These are phyloP conservation scores for Chalaropsis ovoidea DNA, from an alignment of 2,329 filamentous ascomycete genomes.

Conservation along the genomic window DNA sequence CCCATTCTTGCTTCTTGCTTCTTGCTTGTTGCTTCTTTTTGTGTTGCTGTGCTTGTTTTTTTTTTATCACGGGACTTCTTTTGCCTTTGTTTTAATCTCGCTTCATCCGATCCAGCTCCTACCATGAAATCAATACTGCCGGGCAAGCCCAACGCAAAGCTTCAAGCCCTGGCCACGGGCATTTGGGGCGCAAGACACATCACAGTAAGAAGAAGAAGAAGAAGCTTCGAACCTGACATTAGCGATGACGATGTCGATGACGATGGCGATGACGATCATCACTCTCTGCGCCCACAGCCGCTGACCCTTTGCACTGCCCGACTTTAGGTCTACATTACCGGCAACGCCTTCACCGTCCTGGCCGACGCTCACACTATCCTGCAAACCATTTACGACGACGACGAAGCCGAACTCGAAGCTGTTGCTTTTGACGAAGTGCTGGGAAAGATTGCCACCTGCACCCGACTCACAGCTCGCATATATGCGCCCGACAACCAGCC, in stretches of 20 bases:
- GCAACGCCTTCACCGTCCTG: slow-evolving; percentile 77
- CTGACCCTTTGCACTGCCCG: neutral
- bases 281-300: neutral
- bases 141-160: slow-evolving; percentile 64
- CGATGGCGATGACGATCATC: neutral
- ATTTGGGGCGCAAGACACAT: slow-evolving; percentile 63
- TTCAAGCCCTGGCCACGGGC: slow-evolving; percentile 65
- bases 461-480: slow-evolving; percentile 56
- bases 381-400: slow-evolving; percentile 85
- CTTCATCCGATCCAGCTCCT: slow-evolving; percentile 25
- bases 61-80: neutral
- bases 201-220: slow-evolving; percentile 49
- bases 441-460: slow-evolving; percentile 75
- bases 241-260: neutral
- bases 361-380: slow-evolving; percentile 62
- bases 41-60: neutral
- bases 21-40: neutral
- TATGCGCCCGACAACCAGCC: slow-evolving; percentile 55
- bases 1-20: neutral
- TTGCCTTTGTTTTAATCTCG: neutral
- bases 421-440: slow-evolving; percentile 71
- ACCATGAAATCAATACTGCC: slow-evolving; percentile 71
- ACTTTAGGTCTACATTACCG: slow-evolving; percentile 72
- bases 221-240: neutral
- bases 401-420: slow-evolving; percentile 57